Evolutionary conservation across 2,329 filamentous ascomycete genomes (phyloP).

Genomic region (Colletotrichum cuscutae): DNA sequence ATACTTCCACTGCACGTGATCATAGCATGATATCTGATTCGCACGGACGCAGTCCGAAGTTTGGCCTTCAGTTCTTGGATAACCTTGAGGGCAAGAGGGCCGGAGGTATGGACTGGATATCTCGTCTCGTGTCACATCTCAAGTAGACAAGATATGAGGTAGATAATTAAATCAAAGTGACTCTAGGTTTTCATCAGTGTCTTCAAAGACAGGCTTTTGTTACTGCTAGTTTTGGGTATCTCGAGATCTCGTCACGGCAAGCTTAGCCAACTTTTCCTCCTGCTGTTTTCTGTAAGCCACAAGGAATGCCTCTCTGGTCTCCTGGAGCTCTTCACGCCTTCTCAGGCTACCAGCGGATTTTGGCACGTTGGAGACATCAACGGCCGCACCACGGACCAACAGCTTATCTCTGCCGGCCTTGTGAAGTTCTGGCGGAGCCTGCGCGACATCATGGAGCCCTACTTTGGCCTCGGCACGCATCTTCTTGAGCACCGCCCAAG

Average conservation of each 20-base stretch:
- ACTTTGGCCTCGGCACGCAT: constrained; percentile 68
- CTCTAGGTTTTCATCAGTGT: not conserved
- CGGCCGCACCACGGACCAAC: constrained; percentile 44
- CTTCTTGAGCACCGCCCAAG: constrained; percentile 79
- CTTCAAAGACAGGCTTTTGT: not conserved
- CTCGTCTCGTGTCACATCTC: not conserved
- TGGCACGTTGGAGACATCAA: constrained; percentile 49
- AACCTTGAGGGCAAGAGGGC: not conserved
- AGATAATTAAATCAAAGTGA: not conserved
- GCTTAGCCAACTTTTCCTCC: constrained; percentile 36
- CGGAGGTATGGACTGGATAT: not conserved
- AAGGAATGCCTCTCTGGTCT: constrained; percentile 47
- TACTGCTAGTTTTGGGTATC: constrained; percentile 1
- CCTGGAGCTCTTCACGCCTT: constrained; percentile 51
- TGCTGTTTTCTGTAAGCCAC: constrained; percentile 51
- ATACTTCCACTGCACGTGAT: no score
- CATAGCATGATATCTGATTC: no score
- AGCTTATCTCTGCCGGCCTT: constrained; percentile 52
- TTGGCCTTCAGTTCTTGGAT: not conserved
- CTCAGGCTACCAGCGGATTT: constrained; percentile 51
- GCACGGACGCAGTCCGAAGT: no score
- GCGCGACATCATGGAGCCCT: constrained; percentile 69
- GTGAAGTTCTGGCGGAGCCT: constrained; percentile 80
- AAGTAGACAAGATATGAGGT: not conserved
- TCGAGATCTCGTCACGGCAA: not conserved